Evolutionary conservation across 441 rosid genomes (phyloP).

Genomic region (Populus trichocarpa): DNA sequence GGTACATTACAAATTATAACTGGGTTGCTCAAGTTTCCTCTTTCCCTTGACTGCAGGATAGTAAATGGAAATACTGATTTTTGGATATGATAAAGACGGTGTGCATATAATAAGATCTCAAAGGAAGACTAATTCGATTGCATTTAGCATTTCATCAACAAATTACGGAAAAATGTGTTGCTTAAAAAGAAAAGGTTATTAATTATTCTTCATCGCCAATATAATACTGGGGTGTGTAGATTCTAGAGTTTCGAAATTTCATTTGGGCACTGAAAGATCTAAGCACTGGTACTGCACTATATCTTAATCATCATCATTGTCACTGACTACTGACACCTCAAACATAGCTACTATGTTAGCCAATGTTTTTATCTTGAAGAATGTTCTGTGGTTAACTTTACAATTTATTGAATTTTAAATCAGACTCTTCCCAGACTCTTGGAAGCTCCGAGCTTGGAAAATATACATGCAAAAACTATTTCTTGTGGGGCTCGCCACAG

Average conservation of each 20-base stretch:
- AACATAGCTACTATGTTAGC: background rate
- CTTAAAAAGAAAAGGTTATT: background rate
- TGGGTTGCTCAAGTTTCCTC: background rate
- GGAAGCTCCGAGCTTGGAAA: slow-evolving; percentile 83
- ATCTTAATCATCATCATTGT: background rate
- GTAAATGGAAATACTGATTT: background rate
- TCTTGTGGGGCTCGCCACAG: slow-evolving; percentile 98
- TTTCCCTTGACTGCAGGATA: background rate
- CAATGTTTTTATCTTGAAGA: background rate
- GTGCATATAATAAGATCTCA: background rate
- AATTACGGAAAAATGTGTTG: no score
- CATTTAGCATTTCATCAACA: background rate
- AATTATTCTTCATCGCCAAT: background rate
- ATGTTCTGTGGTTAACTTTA: slow-evolving; percentile 17
- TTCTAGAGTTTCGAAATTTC: background rate
- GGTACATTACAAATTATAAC: slow-evolving; percentile 40
- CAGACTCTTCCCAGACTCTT: slow-evolving; percentile 87
- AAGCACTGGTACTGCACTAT: background rate
- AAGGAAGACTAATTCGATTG: background rate
- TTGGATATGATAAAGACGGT: background rate
- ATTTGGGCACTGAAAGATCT: background rate
- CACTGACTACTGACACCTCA: background rate
- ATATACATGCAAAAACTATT: slow-evolving; percentile 44
- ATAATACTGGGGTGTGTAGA: background rate
- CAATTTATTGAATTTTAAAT: slow-evolving; percentile 25